Evolutionary conservation across 176 grass and related monocot species (phyloP).

Genomic region (Musa beccarii): DNA sequence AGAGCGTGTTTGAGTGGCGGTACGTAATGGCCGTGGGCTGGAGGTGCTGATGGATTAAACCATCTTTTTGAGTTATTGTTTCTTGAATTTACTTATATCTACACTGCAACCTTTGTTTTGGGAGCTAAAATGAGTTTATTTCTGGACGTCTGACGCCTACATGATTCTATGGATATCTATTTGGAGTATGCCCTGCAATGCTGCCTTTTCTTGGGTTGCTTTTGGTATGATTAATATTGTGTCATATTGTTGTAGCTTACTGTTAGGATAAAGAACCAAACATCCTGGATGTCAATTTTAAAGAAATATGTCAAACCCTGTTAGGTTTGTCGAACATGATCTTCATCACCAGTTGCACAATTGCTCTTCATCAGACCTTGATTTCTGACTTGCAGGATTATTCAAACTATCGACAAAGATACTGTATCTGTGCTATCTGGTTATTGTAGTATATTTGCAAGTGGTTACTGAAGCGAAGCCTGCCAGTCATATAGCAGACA

Average conservation of each 20-base stretch:
- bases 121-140: neutral
- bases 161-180: neutral
- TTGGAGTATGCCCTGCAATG: neutral
- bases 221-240: neutral
- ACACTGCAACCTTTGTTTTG: neutral
- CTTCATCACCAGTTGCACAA: neutral
- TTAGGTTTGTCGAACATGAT: neutral
- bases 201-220: neutral
- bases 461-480: slow-evolving; percentile 23
- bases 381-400: slow-evolving; percentile 39
- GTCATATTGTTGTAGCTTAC: neutral
- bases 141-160: neutral
- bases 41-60: neutral
- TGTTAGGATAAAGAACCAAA: neutral
- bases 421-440: slow-evolving; percentile 23
- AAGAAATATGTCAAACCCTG: slow-evolving; percentile 10
- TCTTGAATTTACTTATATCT: neutral
- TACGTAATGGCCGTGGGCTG: neutral
- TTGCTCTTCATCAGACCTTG: neutral
- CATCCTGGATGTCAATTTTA: neutral
- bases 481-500: slow-evolving; percentile 28
- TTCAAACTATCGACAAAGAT: slow-evolving; percentile 16
- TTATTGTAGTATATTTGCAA: slow-evolving; percentile 31
- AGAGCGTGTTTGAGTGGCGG: neutral
- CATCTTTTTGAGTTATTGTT: neutral